Evolutionary conservation across 306 rosid genomes (phyloP).

Genomic region (Prunus padus): DNA sequence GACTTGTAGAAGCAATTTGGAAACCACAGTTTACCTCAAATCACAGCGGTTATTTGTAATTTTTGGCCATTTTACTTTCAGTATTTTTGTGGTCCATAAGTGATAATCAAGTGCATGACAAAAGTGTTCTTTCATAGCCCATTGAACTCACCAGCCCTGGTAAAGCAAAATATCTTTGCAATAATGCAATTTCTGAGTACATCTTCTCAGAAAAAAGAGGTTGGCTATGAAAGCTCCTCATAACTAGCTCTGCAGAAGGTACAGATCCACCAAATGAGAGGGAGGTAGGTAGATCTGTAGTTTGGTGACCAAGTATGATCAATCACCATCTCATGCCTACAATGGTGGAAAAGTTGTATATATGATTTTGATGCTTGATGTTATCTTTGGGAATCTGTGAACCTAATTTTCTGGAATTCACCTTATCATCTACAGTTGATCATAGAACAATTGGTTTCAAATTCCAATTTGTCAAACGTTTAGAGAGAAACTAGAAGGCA

Average conservation of each 20-base stretch:
- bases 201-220: not conserved
- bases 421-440: not conserved
- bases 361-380: not conserved
- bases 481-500: too few species aligned
- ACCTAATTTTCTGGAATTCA: not conserved
- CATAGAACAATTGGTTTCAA: not conserved
- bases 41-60: too few species aligned
- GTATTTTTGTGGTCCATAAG: slow-evolving; percentile 14
- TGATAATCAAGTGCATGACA: not conserved
- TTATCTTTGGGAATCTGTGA: not conserved
- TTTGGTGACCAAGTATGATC: slow-evolving; percentile 3
- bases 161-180: slow-evolving; percentile 10
- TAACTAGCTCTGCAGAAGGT: not conserved
- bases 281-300: not conserved
- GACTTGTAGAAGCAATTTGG: not conserved
- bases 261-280: not conserved
- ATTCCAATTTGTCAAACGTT: not conserved
- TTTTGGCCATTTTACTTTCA: not conserved
- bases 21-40: too few species aligned
- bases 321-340: slow-evolving; percentile 19
- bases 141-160: not conserved
- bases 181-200: not conserved
- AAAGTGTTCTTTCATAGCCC: not conserved
- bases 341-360: not conserved
- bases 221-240: slow-evolving; percentile 19